Conservation (phyloP, 768 basidiomycete species). For the Termitomyces sp. region DNA sequence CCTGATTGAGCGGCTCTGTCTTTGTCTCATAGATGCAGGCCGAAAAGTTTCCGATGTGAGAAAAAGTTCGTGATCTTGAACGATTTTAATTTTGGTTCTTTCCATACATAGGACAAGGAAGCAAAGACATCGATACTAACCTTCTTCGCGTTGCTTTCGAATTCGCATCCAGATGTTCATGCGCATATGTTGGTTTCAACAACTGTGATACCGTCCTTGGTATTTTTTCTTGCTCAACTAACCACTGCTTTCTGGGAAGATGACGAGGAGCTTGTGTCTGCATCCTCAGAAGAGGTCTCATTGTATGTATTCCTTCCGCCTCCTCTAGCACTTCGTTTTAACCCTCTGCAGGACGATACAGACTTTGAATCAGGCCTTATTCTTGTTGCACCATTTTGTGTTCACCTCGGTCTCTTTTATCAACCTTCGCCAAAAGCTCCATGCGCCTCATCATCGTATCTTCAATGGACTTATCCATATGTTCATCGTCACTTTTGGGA, state of each 20-base stretch:
- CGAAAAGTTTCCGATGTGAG: conserved; percentile 37
- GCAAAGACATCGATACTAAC: conserved; percentile 31
- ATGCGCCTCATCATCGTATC: conserved; percentile 42
- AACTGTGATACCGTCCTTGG: conserved; percentile 58
- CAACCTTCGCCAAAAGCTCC: conserved; percentile 54
- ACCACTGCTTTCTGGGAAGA: conserved; percentile 65
- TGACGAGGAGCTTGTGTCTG: conserved; percentile 32
- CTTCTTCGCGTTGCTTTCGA: conserved; percentile 36
- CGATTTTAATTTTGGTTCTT: background rate
- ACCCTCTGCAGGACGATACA: conserved; percentile 38
- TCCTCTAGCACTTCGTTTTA: background rate
- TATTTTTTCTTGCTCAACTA: conserved; percentile 47
- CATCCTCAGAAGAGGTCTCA: conserved; percentile 25
- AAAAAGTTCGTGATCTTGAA: background rate
- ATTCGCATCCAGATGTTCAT: conserved; percentile 32
- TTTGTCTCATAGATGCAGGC: conserved; percentile 37
- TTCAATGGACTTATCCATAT: conserved; percentile 63
- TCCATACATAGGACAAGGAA: conserved; percentile 13
- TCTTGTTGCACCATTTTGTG: conserved; percentile 61
- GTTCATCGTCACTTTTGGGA: conserved; percentile 73
- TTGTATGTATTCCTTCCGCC: conserved; percentile 25
- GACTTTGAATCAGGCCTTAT: conserved; percentile 44
- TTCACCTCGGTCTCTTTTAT: conserved; percentile 39
- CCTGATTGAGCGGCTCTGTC: conserved; percentile 45
- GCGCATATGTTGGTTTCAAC: conserved; percentile 37